Evolutionary conservation across 176 grass and related monocot species (phyloP).

Genomic region (Canna indica): DNA sequence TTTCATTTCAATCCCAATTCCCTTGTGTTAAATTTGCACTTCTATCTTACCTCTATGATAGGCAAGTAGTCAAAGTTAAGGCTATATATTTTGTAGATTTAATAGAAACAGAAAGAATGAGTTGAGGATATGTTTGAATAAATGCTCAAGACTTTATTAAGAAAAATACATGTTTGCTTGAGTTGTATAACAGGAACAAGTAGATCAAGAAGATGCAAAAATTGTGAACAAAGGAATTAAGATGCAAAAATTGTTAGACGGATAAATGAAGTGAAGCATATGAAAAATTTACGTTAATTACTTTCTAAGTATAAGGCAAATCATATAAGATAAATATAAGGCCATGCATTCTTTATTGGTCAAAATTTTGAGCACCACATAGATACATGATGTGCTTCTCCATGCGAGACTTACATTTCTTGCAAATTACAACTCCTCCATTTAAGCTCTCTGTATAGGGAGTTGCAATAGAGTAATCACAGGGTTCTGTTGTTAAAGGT

Average conservation of each 20-base stretch:
- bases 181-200: neutral
- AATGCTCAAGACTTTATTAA: neutral
- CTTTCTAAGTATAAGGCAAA: neutral
- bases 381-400: slow-evolving; percentile 17
- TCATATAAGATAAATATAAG: neutral
- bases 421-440: neutral
- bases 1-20: too few species aligned
- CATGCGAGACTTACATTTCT: slow-evolving; percentile 16
- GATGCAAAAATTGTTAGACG: too few species aligned
- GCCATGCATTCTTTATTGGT: neutral
- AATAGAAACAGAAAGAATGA: neutral
- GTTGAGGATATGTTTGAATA: neutral
- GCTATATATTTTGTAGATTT: neutral
- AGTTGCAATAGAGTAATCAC: slow-evolving; percentile 4
- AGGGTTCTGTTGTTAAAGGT: slow-evolving; percentile 4
- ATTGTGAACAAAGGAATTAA: neutral
- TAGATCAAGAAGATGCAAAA: neutral
- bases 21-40: too few species aligned
- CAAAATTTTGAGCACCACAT: slow-evolving; percentile 1
- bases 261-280: neutral
- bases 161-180: neutral
- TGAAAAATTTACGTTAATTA: neutral
- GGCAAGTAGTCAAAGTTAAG: neutral
- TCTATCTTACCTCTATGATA: neutral
- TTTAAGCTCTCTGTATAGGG: slow-evolving; percentile 5